A percentile compares a stretch with the other conserved stretches of the same genome.
Conservation (phyloP, 352 stramenopile genomes). For the Phytophthora cajani region DNA sequence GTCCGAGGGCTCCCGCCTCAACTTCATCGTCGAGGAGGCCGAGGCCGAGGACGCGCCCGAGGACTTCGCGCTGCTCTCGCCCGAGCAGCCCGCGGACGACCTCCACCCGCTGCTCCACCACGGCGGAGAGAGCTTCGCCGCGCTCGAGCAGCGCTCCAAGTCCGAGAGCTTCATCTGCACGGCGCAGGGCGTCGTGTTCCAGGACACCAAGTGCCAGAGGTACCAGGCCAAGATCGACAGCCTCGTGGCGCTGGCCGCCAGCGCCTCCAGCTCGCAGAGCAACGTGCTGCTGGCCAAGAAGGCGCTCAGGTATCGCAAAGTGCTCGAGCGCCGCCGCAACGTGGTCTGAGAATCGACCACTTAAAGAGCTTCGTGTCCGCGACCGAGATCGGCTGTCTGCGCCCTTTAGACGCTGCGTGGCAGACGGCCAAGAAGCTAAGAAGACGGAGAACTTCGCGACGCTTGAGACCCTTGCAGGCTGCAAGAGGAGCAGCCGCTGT, state of each 20-base stretch:
- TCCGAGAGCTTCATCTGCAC: conserved; percentile 48
- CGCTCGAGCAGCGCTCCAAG: conserved; percentile 32
- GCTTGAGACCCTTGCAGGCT: not conserved
- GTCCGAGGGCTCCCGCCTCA: conserved; percentile 20
- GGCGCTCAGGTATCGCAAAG: conserved; percentile 44
- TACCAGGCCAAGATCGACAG: conserved; percentile 26
- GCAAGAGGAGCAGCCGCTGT: not conserved
- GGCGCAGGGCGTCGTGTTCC: conserved; percentile 36
- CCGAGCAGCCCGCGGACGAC: conserved; percentile 12
- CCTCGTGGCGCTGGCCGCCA: conserved; percentile 28
- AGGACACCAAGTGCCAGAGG: conserved; percentile 29
- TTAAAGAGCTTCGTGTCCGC: not conserved
- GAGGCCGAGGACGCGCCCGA: not conserved
- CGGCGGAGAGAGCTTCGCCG: conserved; percentile 6
- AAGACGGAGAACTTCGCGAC: not conserved
- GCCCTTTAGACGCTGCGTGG: conserved; percentile 8
- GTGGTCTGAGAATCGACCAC: conserved; percentile 6
- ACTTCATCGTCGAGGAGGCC: not conserved
- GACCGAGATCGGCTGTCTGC: not conserved
- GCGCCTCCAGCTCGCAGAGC: conserved; percentile 26
- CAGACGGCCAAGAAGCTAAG: not conserved
- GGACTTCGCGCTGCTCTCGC: not conserved
- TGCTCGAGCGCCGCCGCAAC: conserved; percentile 25
- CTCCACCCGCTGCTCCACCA: conserved; percentile 13
- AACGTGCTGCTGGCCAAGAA: conserved; percentile 47